A percentile compares a stretch with the other conserved stretches of the same genome.
Evolutionary conservation across 2,329 filamentous ascomycete species (phyloP).

Genomic region (Fusarium sp.): DNA sequence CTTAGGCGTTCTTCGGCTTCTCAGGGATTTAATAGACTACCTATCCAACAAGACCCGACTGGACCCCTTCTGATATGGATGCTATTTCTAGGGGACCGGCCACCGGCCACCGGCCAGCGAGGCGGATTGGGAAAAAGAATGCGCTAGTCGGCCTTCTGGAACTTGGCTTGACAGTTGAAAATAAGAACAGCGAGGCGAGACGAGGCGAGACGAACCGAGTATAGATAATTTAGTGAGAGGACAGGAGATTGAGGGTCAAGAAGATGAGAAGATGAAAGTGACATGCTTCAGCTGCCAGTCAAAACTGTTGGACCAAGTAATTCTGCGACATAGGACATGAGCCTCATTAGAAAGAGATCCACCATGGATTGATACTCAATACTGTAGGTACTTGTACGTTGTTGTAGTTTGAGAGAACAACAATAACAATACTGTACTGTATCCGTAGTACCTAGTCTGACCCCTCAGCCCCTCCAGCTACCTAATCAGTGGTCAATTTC

Average conservation of each 20-base stretch:
- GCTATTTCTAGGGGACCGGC: constrained; percentile 7
- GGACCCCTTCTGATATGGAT: background rate
- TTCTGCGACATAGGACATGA: constrained; percentile 13
- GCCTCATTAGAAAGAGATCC: constrained; percentile 18
- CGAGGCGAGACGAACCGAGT: background rate
- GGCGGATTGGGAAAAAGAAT: constrained; percentile 19
- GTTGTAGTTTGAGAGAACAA: background rate
- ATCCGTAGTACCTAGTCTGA: background rate
- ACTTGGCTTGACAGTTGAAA: constrained; percentile 21
- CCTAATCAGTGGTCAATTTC: constrained; percentile 41
- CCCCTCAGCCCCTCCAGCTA: constrained; percentile 19
- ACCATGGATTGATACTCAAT: constrained; percentile 6
- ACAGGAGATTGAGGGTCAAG: constrained; percentile 22
- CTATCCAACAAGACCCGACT: background rate
- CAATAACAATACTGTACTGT: background rate
- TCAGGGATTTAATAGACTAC: constrained; percentile 17
- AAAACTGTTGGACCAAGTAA: background rate
- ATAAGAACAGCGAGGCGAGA: background rate
- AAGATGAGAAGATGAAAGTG: background rate
- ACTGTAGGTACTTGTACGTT: background rate
- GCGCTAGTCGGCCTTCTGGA: constrained; percentile 31
- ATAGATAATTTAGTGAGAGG: background rate
- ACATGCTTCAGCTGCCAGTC: constrained; percentile 16
- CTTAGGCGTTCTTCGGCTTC: constrained; percentile 10
- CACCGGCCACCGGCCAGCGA: constrained; percentile 3